Evolutionary conservation across 2,329 filamentous ascomycete species (phyloP).

Genomic region (Samsoniella hepiali): DNA sequence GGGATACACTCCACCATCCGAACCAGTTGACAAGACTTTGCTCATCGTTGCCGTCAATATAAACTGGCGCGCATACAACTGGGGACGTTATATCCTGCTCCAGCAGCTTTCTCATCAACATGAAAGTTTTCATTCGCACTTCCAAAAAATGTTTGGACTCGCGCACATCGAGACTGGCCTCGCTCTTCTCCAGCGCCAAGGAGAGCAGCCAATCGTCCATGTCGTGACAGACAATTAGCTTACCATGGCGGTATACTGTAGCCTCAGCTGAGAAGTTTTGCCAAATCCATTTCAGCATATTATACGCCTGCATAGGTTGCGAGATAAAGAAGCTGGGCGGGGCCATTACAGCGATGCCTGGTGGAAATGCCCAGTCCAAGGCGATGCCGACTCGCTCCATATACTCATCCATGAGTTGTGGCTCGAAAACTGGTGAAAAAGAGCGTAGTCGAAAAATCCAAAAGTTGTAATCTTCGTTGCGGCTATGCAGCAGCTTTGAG

Average conservation of each 20-base stretch:
- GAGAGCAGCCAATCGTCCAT: conserved; percentile 31
- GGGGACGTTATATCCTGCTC: conserved; percentile 23
- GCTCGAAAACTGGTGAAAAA: neutral
- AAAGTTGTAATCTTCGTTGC: conserved; percentile 31
- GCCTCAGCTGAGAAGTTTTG: conserved; percentile 23
- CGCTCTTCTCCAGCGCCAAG: conserved; percentile 25
- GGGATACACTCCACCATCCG: conserved; percentile 52
- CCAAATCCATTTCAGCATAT: conserved; percentile 37
- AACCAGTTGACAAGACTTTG: conserved; percentile 63
- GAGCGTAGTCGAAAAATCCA: conserved; percentile 37
- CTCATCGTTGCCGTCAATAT: conserved; percentile 57
- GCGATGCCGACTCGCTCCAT: conserved; percentile 20
- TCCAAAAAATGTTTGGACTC: neutral
- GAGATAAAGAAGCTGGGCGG: conserved; percentile 42
- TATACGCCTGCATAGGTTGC: conserved; percentile 33
- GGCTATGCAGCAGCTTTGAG: conserved; percentile 30
- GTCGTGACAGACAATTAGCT: conserved; percentile 30
- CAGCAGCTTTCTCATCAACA: conserved; percentile 1
- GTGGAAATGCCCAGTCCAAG: conserved; percentile 31
- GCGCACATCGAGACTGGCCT: neutral
- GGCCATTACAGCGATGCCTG: conserved; percentile 36
- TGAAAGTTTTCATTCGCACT: conserved; percentile 5
- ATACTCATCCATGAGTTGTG: conserved; percentile 19
- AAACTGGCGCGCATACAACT: conserved; percentile 44
- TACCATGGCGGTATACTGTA: conserved; percentile 21